Base-by-base conservation (phyloP, 225 moss, liverwort and hornwort genomes). In the Climacium dendroides region DNA sequence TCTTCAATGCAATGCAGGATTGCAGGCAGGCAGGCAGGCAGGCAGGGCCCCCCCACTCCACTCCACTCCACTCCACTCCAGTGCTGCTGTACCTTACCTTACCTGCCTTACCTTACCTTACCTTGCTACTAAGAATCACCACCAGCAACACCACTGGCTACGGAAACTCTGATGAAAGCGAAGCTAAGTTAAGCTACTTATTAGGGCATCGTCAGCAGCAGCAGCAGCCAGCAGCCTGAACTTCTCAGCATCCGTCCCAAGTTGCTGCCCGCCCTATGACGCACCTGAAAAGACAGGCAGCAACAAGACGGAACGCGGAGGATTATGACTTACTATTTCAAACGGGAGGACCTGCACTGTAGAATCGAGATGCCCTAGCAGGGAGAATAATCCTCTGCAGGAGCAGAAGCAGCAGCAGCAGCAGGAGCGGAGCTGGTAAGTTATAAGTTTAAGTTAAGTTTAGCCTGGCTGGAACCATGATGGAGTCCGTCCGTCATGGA, bases 241-340 rank as follows among this genome's bases (percentile, higher is more conserved):
- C 14, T 50, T 67, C 75, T n/a, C n/a, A n/a, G n/a, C n/a, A n/a
- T n/a, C n/a, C n/a, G n/a, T n/a, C n/a, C n/a, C n/a, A n/a, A n/a
- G n/a, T n/a, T 16, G 7, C 65, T 69, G 55, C 63, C 65, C 43
- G 89, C 69, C 83, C 89, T 89, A 89, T 91, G 89, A 83, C 45
- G 91, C 85, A 82, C 35, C 74, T 83, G 83, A 89, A 91, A 89
- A 83, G 89, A 52, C 91, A 88, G 43, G 67, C 20, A 47, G 6
- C 84, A 19, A 62, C 62, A 30, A 65, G n/a, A n/a, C n/a, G n/a
- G 2, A 20, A 35, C 43, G 78, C 78, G 86, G 78, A 55, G 26
- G 50, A 30, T 62, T 24, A 79, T n/a, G 37, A 39, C 34, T 53
- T 58, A 20, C 69, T 82, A 41, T 82, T 77, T 61, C 83, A 64